Conservation (phyloP, 768 basidiomycete species). For the Suillus plorans region DNA sequence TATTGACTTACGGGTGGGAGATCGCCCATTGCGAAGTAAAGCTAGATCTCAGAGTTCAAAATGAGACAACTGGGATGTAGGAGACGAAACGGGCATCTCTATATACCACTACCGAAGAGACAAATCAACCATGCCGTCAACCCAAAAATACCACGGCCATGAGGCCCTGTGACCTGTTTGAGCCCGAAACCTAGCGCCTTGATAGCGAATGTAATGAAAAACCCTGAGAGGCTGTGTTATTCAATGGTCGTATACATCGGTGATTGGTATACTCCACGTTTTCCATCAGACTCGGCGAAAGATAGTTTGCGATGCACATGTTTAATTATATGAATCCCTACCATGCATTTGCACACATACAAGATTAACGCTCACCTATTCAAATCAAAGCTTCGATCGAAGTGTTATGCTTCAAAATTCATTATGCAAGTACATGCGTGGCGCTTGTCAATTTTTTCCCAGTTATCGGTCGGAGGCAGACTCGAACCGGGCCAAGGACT, state of each 20-base stretch:
- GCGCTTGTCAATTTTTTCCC: neutral
- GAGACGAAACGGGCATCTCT: neutral
- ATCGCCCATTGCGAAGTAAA: neutral
- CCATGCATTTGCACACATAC: neutral
- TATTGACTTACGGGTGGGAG: neutral
- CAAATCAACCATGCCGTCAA: neutral
- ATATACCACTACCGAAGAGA: neutral
- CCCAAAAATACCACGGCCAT: neutral
- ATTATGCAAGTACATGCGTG: neutral
- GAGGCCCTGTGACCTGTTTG: neutral
- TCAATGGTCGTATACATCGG: neutral
- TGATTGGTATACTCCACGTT: neutral
- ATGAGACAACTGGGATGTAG: neutral
- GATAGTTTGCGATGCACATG: neutral
- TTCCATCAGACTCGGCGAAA: neutral
- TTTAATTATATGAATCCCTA: neutral
- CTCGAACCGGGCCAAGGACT: neutral
- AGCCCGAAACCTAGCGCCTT: neutral
- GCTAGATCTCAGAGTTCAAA: neutral
- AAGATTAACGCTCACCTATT: neutral
- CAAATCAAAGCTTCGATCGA: neutral
- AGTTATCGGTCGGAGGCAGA: neutral
- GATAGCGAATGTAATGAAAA: neutral
- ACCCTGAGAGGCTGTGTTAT: neutral
- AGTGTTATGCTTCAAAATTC: neutral